phyloP scores from a whole-genome alignment of 225 moss, liverwort and hornwort species.

The Bryum argenteum region DNA sequence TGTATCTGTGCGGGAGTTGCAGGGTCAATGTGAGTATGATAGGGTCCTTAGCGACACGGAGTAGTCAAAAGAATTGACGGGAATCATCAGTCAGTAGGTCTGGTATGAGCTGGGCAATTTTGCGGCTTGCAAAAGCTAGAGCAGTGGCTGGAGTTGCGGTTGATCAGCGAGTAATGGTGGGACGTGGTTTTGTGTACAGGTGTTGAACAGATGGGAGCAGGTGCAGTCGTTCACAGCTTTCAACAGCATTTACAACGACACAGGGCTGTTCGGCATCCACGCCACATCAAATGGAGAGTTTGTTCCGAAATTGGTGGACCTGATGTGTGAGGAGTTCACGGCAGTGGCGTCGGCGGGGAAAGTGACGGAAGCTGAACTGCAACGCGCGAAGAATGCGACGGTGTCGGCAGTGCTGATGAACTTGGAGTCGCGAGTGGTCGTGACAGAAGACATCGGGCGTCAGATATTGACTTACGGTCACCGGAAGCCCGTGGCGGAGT shows the following conservation, averaged over 20 bases:
- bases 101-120: not conserved
- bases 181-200: conserved; percentile 16
- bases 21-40: not conserved
- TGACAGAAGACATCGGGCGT: conserved; percentile 68
- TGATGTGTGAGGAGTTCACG: conserved; percentile 52
- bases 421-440: conserved; percentile 64
- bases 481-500: conserved; percentile 55
- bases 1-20: not conserved
- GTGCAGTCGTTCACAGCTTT: conserved; percentile 67
- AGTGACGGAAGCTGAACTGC: conserved; percentile 53
- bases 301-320: conserved; percentile 55
- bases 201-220: conserved; percentile 61
- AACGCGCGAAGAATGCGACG: conserved; percentile 62
- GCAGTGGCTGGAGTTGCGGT: not conserved
- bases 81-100: not conserved
- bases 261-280: conserved; percentile 59
- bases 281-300: conserved; percentile 45
- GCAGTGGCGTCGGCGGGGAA: conserved; percentile 54
- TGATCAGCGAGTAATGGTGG: not conserved
- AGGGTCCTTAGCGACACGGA: not conserved
- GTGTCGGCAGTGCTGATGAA: conserved; percentile 72
- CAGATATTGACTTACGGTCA: conserved; percentile 63
- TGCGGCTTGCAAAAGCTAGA: too few species aligned
- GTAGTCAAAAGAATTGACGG: not conserved
- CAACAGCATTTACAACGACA: conserved; percentile 65